A percentile compares a stretch with the other conserved stretches of the same genome.
Conservation (phyloP, 495 filamentous ascomycete genomes). For the Xylaria venustula region DNA sequence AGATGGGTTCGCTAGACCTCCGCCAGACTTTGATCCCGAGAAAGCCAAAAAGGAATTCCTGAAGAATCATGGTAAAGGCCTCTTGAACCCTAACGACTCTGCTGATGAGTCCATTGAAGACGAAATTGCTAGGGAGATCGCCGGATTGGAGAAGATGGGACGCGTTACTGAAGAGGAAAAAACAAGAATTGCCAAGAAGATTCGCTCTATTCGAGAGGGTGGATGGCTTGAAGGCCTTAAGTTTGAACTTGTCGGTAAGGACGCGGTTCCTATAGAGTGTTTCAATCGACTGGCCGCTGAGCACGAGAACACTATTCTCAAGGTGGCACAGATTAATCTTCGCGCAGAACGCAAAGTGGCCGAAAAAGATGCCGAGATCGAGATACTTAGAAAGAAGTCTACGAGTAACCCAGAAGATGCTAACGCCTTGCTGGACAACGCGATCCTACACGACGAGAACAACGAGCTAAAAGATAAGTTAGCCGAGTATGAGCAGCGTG, state of each 20-base stretch:
- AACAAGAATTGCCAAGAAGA: not conserved
- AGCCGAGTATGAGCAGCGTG: not conserved
- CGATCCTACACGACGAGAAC: not conserved
- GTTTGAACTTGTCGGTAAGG: conserved; percentile 6
- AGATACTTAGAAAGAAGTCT: not conserved
- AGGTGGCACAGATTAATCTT: not conserved
- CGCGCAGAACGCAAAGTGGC: not conserved
- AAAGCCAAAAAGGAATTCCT: not conserved
- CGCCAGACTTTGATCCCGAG: conserved; percentile 16
- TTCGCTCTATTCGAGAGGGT: conserved; percentile 3
- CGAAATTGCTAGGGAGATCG: conserved; percentile 3
- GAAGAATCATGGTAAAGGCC: not conserved
- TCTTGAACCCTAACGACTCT: not conserved
- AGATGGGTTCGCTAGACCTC: conserved; percentile 12
- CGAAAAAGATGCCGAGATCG: not conserved
- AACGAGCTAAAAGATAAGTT: not conserved
- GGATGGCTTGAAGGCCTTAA: conserved; percentile 21
- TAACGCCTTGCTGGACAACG: not conserved
- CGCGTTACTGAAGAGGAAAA: not conserved
- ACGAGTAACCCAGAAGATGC: not conserved
- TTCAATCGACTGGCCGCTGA: conserved; percentile 23
- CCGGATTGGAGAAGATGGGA: not conserved
- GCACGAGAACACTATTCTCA: conserved; percentile 8
- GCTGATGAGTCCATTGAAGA: conserved; percentile 4
- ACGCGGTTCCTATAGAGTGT: conserved; percentile 10